Evolutionary conservation across 495 filamentous ascomycete species (phyloP), one percentile per base, ranked within the genome.

Genomic region (Daldinia caldariorum): DNA sequence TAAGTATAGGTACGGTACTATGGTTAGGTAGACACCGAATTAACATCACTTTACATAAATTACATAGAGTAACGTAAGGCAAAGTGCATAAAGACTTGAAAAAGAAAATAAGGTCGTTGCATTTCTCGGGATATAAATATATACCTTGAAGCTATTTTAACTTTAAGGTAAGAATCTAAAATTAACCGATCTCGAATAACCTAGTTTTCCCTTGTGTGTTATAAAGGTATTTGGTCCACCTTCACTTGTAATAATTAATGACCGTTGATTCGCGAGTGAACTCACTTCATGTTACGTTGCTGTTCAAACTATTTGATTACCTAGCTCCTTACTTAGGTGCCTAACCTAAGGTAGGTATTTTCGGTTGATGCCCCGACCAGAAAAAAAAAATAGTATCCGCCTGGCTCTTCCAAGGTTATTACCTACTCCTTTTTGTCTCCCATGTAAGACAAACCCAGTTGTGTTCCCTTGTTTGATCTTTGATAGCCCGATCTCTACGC

Each of bases 341-440:
- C 32, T 34, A n/a, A 34, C 32, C 9, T 35, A 10, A 35, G 1
- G 6, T 35, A 35, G 6, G 5, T 20, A 13, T 45, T n/a, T 45
- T 45, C 41, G 41, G 41, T 45, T 45, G 8, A 45, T 18, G 16
- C 41, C 16, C 16, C 41, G n/a, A 45, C 18, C 41, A 45, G 4
- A 41, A 16, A 4, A 58, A 34, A 22, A 7, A 39, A 60, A 26
- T 20, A 13, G 9, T 53, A 51, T 37, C 31, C 54, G 12, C 16
- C 18, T 58, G 12, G 10, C 10, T 14, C 26, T 60, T 66, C 35
- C 63, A 45, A 66, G 63, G 61, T 51, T 50, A 7, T 20, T 34
- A 26, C 9, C 4, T 31, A 43, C 34, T 29, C 18, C 26, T 53
- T 49, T 58, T 18, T 20, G 22, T 34, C 34, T 58, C 26, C 9